Evolutionary conservation across 176 grass and related monocot genomes (phyloP).

Genomic region (Panicum miliaceum): DNA sequence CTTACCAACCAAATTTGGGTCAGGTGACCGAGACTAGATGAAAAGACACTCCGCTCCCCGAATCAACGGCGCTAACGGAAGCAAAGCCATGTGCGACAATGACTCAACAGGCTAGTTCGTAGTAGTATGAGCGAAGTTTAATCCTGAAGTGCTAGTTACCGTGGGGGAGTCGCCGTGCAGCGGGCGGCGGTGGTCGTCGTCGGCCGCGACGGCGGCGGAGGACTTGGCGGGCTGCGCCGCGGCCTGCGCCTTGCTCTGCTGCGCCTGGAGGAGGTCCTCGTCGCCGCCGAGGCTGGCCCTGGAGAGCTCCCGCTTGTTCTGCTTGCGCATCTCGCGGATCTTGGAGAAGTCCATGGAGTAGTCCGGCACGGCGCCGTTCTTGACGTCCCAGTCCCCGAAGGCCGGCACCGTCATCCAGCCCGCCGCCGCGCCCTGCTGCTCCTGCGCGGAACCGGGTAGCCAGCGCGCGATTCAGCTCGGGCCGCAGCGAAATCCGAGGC

Average conservation of each 20-base stretch:
- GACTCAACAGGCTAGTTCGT: background rate
- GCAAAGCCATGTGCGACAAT: background rate
- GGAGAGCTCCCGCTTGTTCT: conserved; percentile 86
- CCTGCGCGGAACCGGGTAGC: background rate
- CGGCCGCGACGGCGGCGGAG: background rate
- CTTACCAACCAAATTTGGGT: background rate
- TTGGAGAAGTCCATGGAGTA: conserved; percentile 95
- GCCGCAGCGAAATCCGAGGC: background rate
- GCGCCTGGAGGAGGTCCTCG: conserved; percentile 51
- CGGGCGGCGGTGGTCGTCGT: conserved; percentile 48
- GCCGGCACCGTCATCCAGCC: conserved; percentile 79
- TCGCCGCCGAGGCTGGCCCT: conserved; percentile 64
- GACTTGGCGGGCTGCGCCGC: conserved; percentile 8
- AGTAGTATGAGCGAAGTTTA: background rate
- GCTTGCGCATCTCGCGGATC: conserved; percentile 84
- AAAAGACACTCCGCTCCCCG: background rate
- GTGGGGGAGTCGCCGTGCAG: conserved; percentile 65
- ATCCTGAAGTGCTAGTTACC: conserved; percentile 18
- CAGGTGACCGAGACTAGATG: background rate
- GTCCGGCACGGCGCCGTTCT: conserved; percentile 78
- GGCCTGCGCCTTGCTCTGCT: conserved; percentile 23
- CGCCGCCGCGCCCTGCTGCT: conserved; percentile 17
- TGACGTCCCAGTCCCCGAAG: conserved; percentile 84
- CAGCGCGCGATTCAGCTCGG: background rate
- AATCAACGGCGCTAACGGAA: background rate